Percentiles rank a stretch among this genome's conserved stretches.
phyloP scores from a whole-genome alignment of 208 protist species.

The Trypanosomatidae sp. region DNA sequence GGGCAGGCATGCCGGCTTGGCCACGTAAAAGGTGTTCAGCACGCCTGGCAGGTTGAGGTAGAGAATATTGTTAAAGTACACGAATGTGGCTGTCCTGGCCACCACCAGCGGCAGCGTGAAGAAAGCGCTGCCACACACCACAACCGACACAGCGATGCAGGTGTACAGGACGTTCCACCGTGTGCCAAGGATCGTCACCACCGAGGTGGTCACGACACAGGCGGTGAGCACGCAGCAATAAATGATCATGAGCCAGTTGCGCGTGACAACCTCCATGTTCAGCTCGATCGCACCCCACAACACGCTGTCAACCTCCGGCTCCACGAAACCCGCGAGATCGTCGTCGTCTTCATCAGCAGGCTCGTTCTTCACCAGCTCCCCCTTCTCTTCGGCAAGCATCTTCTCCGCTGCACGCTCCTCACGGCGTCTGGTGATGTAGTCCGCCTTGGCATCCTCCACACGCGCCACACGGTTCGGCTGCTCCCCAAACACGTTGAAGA shows the following conservation, averaged over 20 bases:
- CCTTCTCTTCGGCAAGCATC: too few relatives aligned
- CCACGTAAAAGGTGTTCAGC: conserved; percentile 57
- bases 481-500: conserved; percentile 64
- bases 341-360: too few relatives aligned
- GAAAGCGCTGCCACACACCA: conserved; percentile 20
- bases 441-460: conserved; percentile 16
- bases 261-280: too few relatives aligned
- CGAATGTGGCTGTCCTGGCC: conserved; percentile 33
- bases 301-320: too few relatives aligned
- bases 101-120: conserved; percentile 35
- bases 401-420: neutral
- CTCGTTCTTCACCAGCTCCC: neutral
- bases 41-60: conserved; percentile 62
- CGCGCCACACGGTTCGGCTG: conserved; percentile 39
- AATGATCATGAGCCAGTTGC: conserved; percentile 7
- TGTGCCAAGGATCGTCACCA: conserved; percentile 34
- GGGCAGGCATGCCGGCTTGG: conserved; percentile 38
- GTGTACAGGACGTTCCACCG: conserved; percentile 28
- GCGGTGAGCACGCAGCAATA: conserved; percentile 37
- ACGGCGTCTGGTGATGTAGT: too few relatives aligned
- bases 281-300: too few relatives aligned
- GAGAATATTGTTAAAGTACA: conserved; percentile 31
- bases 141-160: conserved; percentile 21
- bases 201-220: conserved; percentile 19
- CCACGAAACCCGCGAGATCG: too few relatives aligned